Base-by-base conservation (phyloP, 2,329 filamentous ascomycete species). In the Colletotrichum zoysiae region DNA sequence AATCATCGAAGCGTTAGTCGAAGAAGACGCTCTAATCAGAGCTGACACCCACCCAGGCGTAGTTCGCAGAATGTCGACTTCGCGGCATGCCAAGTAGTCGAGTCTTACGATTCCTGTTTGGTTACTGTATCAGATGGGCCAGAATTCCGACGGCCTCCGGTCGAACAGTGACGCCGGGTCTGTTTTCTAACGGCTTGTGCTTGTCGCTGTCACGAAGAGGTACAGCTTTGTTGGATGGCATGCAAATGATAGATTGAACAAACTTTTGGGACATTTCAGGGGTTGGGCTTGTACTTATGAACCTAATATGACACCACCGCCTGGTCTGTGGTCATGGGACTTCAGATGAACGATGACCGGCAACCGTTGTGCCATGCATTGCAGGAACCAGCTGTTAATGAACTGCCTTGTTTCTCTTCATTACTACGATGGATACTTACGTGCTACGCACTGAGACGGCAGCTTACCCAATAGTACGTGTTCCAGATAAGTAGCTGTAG, bases 301-400 rank as follows among this genome's bases (percentile, higher is more conserved):
- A 9, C 38, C 26, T 20, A 48, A 42, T n/a, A 35, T 57, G 30
- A 18, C 33, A 30, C 7, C 7, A 20, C 14, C 23, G 30, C 42
- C 44, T 58, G 42, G 51, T 50, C 42, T 57, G 50, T 16, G 65
- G 35, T 58, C 40, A n/a, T 20, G 42, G 18, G 7, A 53, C 58
- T 62, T 71, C 68, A 63, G 68, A 68, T 57, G 68, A 71, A 71
- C 64, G 64, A 44, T 35, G 23, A 26, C 20, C 35, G 40, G 35
- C n/a, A 50, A 38, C 30, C 14, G 26, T 53, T 35, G 14, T 65
- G 35, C 38, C 26, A 66, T 48, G 33, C 30, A 51, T 44, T 20
- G 20, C 3, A 33, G 42, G 2, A 4, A 33, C 9, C 26, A 12
- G 33, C 33, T 51, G 18, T 56, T 56, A 5, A 18, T 12, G n/a